Base-by-base conservation (phyloP, 306 rosid species). In the Ormosia semicastrata region DNA sequence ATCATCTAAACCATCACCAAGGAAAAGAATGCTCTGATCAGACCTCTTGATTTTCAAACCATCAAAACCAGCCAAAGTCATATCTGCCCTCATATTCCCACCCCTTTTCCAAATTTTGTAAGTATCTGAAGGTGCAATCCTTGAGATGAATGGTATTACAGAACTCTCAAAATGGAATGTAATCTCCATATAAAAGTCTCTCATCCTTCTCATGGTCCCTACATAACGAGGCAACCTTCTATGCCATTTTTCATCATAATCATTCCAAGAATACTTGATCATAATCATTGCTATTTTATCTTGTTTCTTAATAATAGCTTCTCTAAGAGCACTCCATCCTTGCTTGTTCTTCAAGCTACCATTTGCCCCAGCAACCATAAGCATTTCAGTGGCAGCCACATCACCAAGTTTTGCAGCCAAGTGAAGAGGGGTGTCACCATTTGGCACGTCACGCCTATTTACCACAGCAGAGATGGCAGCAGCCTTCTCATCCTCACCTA, bases 81-180 rank as follows among this genome's bases (percentile, higher is more conserved):
- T 92, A 71, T 95, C 99, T 43, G 98, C 98, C 59, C 99, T 90
- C 93, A 95, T 76, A 82, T 95, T 93, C 11, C 90, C 97, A 71
- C 99, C 99, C 84, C 75, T 87, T 79, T 95, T 95, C 99, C 99
- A 95, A 79, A 95, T 95, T 84, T 86, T 91, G 74, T 90, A 95
- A 47, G 99, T 95, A 66, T 95, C 99, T 1, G 99, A 95, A 73
- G 99, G 99, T 43, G 99, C 98, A 75, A 95, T 90, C 89, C 92
- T 92, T 4, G 99, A 95, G 75, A 95, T 92, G 87, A 95, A 95
- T 65, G 99, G 99, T 70, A 95, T 92, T 43, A 95, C 97, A 34
- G 98, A 90, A 84, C 99, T 95, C 87, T 93, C 99, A 37, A 95
- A 95, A 88, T 92, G 93, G 87, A 95, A 95, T 0, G 98, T 87